Evolutionary conservation across 768 basidiomycete species (phyloP).

Genomic region (Rhodotorula kratochvilovae): DNA sequence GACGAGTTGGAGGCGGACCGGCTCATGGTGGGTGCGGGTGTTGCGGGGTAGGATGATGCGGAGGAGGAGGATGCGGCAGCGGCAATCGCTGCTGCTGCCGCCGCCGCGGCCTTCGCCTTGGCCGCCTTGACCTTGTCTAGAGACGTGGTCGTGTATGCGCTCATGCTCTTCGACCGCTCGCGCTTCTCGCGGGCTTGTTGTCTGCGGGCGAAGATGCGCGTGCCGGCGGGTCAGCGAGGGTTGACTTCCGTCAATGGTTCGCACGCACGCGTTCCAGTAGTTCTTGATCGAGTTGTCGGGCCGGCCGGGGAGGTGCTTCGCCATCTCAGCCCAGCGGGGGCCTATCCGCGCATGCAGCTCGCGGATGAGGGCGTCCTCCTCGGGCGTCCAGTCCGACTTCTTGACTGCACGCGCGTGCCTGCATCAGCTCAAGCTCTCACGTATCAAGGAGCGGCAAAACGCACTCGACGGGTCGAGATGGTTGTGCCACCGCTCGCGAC

Average conservation of each 20-base stretch:
- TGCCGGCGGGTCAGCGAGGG: not conserved
- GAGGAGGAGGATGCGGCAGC: no score
- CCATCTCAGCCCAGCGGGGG: slow-evolving; percentile 43
- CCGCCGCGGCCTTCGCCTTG: slow-evolving; percentile 3
- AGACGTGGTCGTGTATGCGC: not conserved
- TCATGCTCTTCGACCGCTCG: slow-evolving; percentile 2
- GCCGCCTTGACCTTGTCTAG: not conserved
- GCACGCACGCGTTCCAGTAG: slow-evolving; percentile 37
- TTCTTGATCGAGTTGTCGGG: slow-evolving; percentile 45
- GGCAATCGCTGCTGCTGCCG: not conserved
- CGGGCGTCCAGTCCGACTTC: slow-evolving; percentile 40
- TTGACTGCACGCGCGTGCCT: slow-evolving; percentile 29
- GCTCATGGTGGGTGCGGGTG: slow-evolving; percentile 8
- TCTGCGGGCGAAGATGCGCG: not conserved
- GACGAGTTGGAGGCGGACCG: slow-evolving; percentile 23
- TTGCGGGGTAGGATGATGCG: not conserved
- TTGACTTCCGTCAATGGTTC: not conserved
- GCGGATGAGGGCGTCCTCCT: slow-evolving; percentile 39
- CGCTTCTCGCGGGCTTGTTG: slow-evolving; percentile 35
- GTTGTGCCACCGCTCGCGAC: slow-evolving; percentile 44
- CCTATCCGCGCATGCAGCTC: slow-evolving; percentile 35
- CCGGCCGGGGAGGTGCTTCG: slow-evolving; percentile 40
- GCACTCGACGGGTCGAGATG: slow-evolving; percentile 42
- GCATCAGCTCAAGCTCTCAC: not conserved
- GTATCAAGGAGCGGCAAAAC: slow-evolving; percentile 5